Conservation (phyloP, 83 land plant genomes). For the Isoetes engelmannii region DNA sequence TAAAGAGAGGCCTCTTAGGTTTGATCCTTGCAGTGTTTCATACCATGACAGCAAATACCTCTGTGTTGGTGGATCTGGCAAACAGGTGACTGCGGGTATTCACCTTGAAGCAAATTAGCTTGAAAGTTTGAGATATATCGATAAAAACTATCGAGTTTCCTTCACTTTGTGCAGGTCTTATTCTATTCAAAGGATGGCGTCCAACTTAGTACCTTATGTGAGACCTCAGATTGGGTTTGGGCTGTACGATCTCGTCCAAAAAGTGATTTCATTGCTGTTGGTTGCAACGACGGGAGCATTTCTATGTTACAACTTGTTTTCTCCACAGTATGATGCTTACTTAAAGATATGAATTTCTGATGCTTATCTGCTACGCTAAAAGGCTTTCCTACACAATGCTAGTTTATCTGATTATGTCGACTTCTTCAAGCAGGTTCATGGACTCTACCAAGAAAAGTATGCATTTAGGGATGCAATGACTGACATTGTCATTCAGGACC, state of each 20-base stretch:
- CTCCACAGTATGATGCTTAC: constrained; percentile 13
- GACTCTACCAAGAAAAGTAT: constrained; percentile 36
- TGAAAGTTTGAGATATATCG: not conserved
- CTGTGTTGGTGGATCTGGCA: constrained; percentile 32
- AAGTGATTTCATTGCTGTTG: constrained; percentile 29
- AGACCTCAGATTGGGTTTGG: constrained; percentile 38
- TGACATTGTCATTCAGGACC: constrained; percentile 33
- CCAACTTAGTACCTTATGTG: constrained; percentile 33
- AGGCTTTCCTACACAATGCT: too few relatives aligned
- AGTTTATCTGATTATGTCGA: not conserved
- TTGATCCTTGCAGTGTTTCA: constrained; percentile 34
- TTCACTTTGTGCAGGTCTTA: constrained; percentile 17
- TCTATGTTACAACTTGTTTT: constrained; percentile 34
- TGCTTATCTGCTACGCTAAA: not conserved
- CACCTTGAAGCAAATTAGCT: not conserved
- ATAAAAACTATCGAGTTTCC: not conserved
- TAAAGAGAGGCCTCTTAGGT: constrained; percentile 20
- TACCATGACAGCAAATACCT: constrained; percentile 30
- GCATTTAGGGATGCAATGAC: constrained; percentile 41
- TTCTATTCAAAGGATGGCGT: constrained; percentile 34
- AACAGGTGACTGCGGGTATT: constrained; percentile 14
- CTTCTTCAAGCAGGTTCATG: constrained; percentile 28
- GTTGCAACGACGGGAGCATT: constrained; percentile 37
- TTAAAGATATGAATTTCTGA: not conserved
- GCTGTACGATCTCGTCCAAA: constrained; percentile 33